phyloP scores from a whole-genome alignment of 2,329 filamentous ascomycete species.

The Cylindrodendrum hubeiense region DNA sequence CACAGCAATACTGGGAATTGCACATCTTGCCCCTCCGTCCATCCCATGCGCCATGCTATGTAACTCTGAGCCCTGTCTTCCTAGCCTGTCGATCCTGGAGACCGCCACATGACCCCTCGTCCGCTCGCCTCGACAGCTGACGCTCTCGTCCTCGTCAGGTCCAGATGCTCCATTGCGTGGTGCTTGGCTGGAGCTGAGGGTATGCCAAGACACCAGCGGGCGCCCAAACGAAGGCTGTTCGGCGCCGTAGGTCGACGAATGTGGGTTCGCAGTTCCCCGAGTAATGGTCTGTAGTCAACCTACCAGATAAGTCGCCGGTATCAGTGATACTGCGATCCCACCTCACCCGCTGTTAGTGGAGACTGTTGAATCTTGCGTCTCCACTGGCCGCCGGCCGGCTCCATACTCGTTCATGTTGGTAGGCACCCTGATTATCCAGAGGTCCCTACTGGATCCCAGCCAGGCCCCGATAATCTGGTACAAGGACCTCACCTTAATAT shows the following conservation, averaged over 20 bases:
- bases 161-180: background rate
- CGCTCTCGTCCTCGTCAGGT: background rate
- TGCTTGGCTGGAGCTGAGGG: background rate
- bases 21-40: background rate
- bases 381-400: slow-evolving; percentile 11
- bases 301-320: slow-evolving; percentile 22
- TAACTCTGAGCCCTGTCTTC: background rate
- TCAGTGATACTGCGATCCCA: slow-evolving; percentile 25
- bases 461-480: background rate
- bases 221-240: background rate
- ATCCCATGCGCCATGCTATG: background rate
- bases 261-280: background rate
- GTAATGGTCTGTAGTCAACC: slow-evolving; percentile 32
- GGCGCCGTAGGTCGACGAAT: background rate
- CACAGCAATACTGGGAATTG: background rate
- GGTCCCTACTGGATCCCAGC: slow-evolving; percentile 10
- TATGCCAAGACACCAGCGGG: slow-evolving; percentile 13
- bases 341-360: slow-evolving; percentile 17
- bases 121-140: background rate
- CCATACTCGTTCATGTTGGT: slow-evolving; percentile 10
- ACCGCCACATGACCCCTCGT: slow-evolving; percentile 10
- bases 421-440: slow-evolving; percentile 12
- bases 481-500: background rate
- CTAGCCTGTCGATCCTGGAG: background rate
- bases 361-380: slow-evolving; percentile 11